Percentiles rank a stretch among this genome's conserved stretches.
phyloP scores from a whole-genome alignment of 2,329 filamentous ascomycete genomes.

The Ilyonectria sp. region DNA sequence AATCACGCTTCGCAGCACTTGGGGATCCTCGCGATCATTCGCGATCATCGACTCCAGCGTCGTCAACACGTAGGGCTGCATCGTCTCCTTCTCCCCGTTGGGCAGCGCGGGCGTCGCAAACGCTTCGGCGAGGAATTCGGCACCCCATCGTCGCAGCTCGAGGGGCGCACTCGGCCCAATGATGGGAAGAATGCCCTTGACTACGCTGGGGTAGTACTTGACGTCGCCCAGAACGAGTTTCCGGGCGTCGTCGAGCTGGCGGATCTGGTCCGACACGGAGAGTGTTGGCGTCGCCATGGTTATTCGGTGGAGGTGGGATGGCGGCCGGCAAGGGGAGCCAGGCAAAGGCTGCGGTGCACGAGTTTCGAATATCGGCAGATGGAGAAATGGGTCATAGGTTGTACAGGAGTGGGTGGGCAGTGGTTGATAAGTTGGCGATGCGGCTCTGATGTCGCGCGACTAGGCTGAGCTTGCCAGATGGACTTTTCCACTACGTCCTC shows the following conservation, averaged over 20 bases:
- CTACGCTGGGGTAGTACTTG: slow-evolving; percentile 90
- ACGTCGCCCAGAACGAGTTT: slow-evolving; percentile 90
- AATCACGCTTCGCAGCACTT: slow-evolving; percentile 88
- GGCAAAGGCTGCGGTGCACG: slow-evolving; percentile 6
- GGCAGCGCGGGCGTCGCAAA: slow-evolving; percentile 92
- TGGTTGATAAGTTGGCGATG: slow-evolving; percentile 38
- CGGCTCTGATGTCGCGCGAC: slow-evolving; percentile 50
- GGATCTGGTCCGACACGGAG: slow-evolving; percentile 81
- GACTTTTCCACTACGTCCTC: slow-evolving; percentile 42
- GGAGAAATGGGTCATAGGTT: slow-evolving; percentile 27
- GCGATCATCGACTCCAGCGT: slow-evolving; percentile 80
- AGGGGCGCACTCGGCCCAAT: slow-evolving; percentile 82
- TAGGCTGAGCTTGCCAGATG: slow-evolving; percentile 48
- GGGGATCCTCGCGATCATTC: slow-evolving; percentile 80
- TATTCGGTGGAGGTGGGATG: slow-evolving; percentile 19
- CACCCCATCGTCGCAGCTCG: slow-evolving; percentile 94
- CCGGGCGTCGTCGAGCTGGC: slow-evolving; percentile 91
- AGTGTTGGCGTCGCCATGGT: slow-evolving; percentile 69
- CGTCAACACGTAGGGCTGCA: slow-evolving; percentile 83
- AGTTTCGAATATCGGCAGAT: slow-evolving; percentile 18
- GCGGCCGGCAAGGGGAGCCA: slow-evolving; percentile 22
- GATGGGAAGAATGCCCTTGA: slow-evolving; percentile 93
- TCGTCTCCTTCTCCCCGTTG: slow-evolving; percentile 83
- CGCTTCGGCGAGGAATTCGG: slow-evolving; percentile 95
- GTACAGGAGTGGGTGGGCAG: slow-evolving; percentile 19